Base-by-base conservation (phyloP, 345 rosid species). In the Triadica sebifera region DNA sequence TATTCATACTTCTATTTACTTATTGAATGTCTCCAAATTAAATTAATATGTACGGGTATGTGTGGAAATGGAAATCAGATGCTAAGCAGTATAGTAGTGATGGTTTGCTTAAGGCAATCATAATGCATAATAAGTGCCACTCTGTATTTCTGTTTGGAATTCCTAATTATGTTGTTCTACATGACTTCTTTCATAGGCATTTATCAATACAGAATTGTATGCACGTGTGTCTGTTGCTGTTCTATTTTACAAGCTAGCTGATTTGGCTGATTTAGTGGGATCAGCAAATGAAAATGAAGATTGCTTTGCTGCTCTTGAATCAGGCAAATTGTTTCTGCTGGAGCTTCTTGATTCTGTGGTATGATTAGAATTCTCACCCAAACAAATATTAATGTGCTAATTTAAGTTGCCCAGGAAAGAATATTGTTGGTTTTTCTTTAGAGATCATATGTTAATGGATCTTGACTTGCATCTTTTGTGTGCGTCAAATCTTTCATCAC, bases 341-440 rank as follows among this genome's bases (percentile, higher is more conserved):
- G 93, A 90, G 74, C 97, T 94, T 82, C 93, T 94, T 84, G 87
- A 92, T 82, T 83, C 92, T 17, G 95, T 75, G 97, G 98, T 94
- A 92, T 71, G 24, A 47, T 76, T 65, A 43, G 13, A 24, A 25
- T 51, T 74, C 67, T 56, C 13, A 22, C 29, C 63, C 17, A 24
- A 11, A 46, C n/a, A 12, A 53, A 65, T 66, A 19, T 67, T 70
- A 22, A 45, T 46, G 61, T 12, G 41, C 19, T 57, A 43, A 38
- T 12, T 58, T 56, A 24, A 53, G 12, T 39, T 69, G 13, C 20
- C 46, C 47, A 41, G 29, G 4, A 24, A 57, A 50, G 29, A 24
- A 15, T 57, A 15, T 4, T 38, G 24, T 13, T 19, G 69, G 22
- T 65, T 7, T 19, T 67, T 25, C 5, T 37, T 49, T 16, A 25